Evolutionary conservation across 176 grass and related monocot genomes (phyloP).

Genomic region (Typha latifolia): DNA sequence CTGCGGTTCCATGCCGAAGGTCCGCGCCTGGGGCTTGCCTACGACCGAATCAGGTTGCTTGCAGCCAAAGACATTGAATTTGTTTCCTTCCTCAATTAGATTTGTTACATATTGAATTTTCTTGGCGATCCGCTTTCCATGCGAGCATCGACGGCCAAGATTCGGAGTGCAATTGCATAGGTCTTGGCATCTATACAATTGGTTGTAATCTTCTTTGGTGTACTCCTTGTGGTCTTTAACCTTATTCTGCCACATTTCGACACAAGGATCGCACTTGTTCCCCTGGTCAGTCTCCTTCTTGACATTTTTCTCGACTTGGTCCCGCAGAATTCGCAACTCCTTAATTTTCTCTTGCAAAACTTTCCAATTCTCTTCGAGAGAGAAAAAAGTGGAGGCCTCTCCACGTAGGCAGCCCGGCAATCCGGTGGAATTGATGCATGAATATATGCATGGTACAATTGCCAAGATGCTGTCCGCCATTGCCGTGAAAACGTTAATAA

Average conservation of each 20-base stretch:
- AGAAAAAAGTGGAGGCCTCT: conserved; percentile 17
- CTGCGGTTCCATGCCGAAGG: conserved; percentile 42
- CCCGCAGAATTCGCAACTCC: conserved; percentile 17
- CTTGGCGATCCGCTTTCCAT: conserved; percentile 26
- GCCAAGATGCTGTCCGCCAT: too few relatives aligned
- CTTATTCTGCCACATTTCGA: conserved; percentile 18
- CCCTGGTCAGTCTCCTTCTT: conserved; percentile 8
- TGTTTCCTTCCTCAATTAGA: conserved; percentile 14
- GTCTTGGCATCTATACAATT: conserved; percentile 11
- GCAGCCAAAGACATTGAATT: conserved; percentile 23
- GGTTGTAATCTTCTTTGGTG: conserved; percentile 17
- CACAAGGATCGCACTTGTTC: conserved; percentile 25
- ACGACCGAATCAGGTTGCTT: conserved; percentile 16
- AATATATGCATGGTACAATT: background rate
- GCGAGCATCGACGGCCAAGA: background rate
- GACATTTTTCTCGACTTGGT: conserved; percentile 19
- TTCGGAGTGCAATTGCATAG: conserved; percentile 8
- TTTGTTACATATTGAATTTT: conserved; percentile 26
- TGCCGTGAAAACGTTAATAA: too few relatives aligned
- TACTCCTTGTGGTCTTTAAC: background rate
- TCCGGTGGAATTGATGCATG: conserved; percentile 28
- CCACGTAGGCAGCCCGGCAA: conserved; percentile 11
- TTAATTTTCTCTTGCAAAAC: conserved; percentile 4
- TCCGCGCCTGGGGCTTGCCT: background rate
- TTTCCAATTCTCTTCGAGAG: conserved; percentile 16